phyloP scores from a whole-genome alignment of 176 grass and related monocot species.

The Aegilops longissima region DNA sequence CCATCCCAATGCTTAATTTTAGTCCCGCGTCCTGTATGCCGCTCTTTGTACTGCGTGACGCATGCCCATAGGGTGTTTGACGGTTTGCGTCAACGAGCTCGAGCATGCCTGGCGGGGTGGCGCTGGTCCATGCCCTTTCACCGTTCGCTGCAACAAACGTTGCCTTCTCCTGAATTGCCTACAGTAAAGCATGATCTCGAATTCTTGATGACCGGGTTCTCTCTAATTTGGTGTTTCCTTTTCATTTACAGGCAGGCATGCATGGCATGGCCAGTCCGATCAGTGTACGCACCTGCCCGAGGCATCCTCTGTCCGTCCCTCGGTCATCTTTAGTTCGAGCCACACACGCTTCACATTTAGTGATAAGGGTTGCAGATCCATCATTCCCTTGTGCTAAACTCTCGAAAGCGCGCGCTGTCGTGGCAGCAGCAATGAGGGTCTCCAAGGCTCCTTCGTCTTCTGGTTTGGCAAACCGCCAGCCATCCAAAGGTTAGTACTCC shows the following conservation, averaged over 20 bases:
- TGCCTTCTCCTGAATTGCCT: background rate
- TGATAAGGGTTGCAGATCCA: background rate
- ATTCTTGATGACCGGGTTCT: too few relatives aligned
- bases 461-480: slow-evolving; percentile 13
- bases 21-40: background rate
- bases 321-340: background rate
- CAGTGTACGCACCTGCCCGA: background rate
- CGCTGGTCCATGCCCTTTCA: background rate
- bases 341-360: background rate
- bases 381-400: background rate
- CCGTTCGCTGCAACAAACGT: background rate
- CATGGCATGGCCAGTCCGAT: slow-evolving; percentile 12
- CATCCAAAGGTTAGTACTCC: slow-evolving; percentile 33
- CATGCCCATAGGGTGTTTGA: background rate
- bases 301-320: background rate
- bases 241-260: slow-evolving; percentile 14
- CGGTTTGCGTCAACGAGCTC: background rate
- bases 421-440: slow-evolving; percentile 16
- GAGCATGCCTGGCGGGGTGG: background rate
- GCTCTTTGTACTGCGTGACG: background rate
- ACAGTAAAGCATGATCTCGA: background rate
- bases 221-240: background rate
- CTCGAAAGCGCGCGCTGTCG: background rate
- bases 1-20: background rate
- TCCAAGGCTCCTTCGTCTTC: background rate